Base-by-base conservation (phyloP, 805 yeast genomes). In the Candida silvatica region DNA sequence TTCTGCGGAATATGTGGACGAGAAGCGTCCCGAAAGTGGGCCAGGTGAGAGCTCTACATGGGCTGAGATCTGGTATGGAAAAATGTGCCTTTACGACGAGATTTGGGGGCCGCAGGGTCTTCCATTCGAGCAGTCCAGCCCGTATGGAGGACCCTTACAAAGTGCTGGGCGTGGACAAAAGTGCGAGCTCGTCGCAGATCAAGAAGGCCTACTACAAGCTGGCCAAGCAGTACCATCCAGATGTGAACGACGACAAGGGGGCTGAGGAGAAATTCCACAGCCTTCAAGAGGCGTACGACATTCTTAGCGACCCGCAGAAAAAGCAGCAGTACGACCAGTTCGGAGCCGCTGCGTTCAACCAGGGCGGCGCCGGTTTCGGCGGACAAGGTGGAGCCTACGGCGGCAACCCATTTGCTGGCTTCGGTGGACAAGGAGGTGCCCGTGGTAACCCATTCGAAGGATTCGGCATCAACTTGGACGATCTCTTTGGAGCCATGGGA, bases 141-240 rank as follows among this genome's bases (percentile, higher is more conserved):
- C 48, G 50, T 11, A 45, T 61, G 16, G 61, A 66, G 27, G 95
- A 92, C 53, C 99, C 99, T 0, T 92, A 92, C 59, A 67, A 75
- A 41, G 73, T 77, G 0, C 63, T 92, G 29, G 97, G 97, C 4
- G 84, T 92, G 20, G 73, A 71, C 19, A 73, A 71, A 41, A 55
- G 54, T 35, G 92, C 98, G 0, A 69, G 79, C 11, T 63, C 79
- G 6, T 70, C 84, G n/a, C 94, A 87, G 16, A 92, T 92, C 61
- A 92, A 92, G 59, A 88, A 88, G 59, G 90, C 95, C 2, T 92
- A 92, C 62, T 87, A 87, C 56, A 80, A 86, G 51, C 65, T 92
- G 43, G 98, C 97, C 12, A 92, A 92, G 59, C 74, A 90, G 56
- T 87, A 67, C 58, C 99, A 92, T 59, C 99, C 99, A 0, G 99